Conservation (phyloP, 2,329 filamentous ascomycete species). For the Ramichloridium luteum region DNA sequence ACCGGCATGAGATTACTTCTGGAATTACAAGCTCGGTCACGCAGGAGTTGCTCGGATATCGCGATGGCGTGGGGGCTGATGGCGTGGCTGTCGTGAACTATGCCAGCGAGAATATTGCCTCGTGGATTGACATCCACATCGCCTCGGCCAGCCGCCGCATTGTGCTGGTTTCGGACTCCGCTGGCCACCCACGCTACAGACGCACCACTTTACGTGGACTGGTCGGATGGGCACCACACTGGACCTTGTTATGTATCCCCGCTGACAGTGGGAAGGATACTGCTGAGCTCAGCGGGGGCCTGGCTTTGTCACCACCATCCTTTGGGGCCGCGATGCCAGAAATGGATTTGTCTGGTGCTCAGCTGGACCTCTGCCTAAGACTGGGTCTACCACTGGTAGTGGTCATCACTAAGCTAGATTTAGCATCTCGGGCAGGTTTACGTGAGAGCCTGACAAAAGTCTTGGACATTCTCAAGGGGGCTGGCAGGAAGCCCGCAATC, state of each 20-base stretch:
- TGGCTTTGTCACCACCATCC: conserved; percentile 40
- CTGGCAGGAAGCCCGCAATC: conserved; percentile 61
- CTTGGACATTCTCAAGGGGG: conserved; percentile 63
- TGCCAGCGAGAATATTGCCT: conserved; percentile 70
- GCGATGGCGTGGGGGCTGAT: conserved; percentile 19
- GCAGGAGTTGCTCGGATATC: conserved; percentile 83
- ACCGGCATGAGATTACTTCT: conserved; percentile 83
- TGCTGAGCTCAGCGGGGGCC: conserved; percentile 31
- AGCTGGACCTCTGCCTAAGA: conserved; percentile 75
- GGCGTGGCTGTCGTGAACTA: conserved; percentile 59
- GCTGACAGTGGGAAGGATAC: conserved; percentile 55
- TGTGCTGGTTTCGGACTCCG: conserved; percentile 83
- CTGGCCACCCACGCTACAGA: conserved; percentile 78
- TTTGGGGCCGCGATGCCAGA: conserved; percentile 42
- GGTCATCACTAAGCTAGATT: conserved; percentile 80
- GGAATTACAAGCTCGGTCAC: conserved; percentile 90
- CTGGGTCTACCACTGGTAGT: conserved; percentile 66
- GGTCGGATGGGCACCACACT: conserved; percentile 93
- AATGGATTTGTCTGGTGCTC: conserved; percentile 62
- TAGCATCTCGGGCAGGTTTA: conserved; percentile 62
- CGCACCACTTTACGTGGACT: conserved; percentile 79
- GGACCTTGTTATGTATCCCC: conserved; percentile 77
- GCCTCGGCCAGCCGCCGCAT: conserved; percentile 60
- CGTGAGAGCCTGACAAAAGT: conserved; percentile 60
- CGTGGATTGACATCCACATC: conserved; percentile 90